A percentile compares a stretch with the other conserved stretches of the same genome.
Evolutionary conservation across 495 filamentous ascomycete species (phyloP).

Genomic region (Pyronema domesticum): DNA sequence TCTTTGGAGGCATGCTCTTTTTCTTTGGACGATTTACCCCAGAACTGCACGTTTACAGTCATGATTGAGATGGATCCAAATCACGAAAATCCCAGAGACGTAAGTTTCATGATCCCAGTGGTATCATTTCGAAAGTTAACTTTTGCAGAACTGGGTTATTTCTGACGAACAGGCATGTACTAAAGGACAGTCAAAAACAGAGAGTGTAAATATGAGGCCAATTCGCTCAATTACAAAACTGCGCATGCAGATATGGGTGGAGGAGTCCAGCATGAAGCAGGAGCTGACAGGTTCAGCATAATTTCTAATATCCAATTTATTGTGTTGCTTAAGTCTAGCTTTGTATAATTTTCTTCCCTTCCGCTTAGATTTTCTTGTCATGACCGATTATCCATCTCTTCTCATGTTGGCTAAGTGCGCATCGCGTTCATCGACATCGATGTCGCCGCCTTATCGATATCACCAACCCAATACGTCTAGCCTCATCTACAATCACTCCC

Average conservation of each 20-base stretch:
- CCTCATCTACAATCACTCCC: too few species aligned
- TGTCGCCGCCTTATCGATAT: too few species aligned
- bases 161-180: constrained; percentile 9
- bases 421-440: too few species aligned
- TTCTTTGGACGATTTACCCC: constrained; percentile 45
- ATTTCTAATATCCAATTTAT: not conserved
- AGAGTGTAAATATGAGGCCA: constrained; percentile 10
- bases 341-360: too few species aligned
- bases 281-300: constrained; percentile 10
- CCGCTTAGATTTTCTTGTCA: too few species aligned
- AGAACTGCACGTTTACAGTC: constrained; percentile 68
- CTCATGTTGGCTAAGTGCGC: too few species aligned
- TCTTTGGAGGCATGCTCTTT: constrained; percentile 38
- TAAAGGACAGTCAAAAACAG: not conserved
- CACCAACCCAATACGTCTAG: too few species aligned
- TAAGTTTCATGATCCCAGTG: not conserved
- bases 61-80: constrained; percentile 69
- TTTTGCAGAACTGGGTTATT: constrained; percentile 12
- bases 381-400: too few species aligned
- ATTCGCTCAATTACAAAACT: constrained; percentile 16
- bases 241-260: constrained; percentile 18
- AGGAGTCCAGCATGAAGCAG: constrained; percentile 17
- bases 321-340: too few species aligned
- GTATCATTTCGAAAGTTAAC: constrained; percentile 5
- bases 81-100: constrained; percentile 43